Percentiles rank a stretch among this genome's conserved stretches.
phyloP scores from a whole-genome alignment of 176 grass and related monocot species.

The Aegilops bicornis region DNA sequence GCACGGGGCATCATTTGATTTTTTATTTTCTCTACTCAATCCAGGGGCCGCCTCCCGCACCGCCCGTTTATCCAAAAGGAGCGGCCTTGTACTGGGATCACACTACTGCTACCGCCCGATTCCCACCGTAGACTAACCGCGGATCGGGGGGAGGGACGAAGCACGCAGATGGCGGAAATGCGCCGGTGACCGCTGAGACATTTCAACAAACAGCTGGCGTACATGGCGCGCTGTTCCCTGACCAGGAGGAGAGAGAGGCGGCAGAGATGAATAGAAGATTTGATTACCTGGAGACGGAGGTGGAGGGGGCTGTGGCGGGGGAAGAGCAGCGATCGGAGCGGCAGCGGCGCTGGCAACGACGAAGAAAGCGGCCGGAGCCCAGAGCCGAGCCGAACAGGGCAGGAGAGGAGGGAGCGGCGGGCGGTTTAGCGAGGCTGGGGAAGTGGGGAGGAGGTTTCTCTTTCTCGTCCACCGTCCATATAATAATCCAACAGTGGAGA shows the following conservation, averaged over 20 bases:
- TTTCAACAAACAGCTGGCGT: constrained; percentile 4
- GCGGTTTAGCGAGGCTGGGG: neutral
- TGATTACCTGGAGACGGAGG: neutral
- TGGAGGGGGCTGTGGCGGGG: neutral
- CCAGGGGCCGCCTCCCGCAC: neutral
- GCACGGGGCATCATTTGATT: neutral
- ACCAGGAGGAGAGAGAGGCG: neutral
- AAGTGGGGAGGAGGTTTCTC: neutral
- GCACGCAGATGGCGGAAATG: neutral
- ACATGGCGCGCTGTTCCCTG: neutral
- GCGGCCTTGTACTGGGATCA: neutral
- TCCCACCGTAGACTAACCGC: too few relatives aligned
- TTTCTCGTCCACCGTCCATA: neutral
- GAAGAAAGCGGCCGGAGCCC: neutral
- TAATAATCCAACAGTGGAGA: too few relatives aligned
- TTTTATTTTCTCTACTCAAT: neutral
- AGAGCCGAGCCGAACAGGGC: neutral
- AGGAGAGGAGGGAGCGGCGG: neutral
- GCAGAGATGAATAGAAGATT: neutral
- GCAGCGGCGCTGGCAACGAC: neutral
- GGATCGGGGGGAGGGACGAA: neutral
- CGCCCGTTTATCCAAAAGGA: neutral
- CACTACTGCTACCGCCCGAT: neutral
- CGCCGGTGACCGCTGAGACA: neutral
- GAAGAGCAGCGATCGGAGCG: neutral